Evolutionary conservation across 139 green algal genomes (phyloP), one percentile per base, ranked within the genome.

Genomic region (Volvox reticuliferus): DNA sequence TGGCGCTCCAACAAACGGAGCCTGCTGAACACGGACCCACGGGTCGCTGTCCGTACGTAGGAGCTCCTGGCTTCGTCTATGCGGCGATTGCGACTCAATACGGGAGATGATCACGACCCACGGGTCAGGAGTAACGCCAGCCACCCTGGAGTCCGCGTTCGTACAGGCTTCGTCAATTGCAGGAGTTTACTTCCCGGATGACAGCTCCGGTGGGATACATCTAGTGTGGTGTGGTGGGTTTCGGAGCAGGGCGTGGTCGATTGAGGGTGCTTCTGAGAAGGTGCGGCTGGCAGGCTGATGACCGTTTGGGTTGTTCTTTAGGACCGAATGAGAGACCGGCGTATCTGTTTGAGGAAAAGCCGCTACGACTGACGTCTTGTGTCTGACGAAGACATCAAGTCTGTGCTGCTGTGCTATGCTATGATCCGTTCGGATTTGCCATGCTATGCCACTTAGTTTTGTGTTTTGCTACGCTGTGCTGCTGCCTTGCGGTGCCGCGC

Each of bases 101-200:
- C 69, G 81, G 24, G n/a, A 80, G 16, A 20, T 20, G 14, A 26
- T 88, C 2, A 21, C 35, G 30, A 68, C 67, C 28, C 89, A n/a
- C 37, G 81, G 65, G n/a, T 85, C 65, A 16, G 33, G 17, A 9
- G 35, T 93, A 20, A 93, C 75, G 28, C 76, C 73, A 22, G 55
- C 61, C 35, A 55, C 71, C 0, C 69, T 93, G 73, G 82, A 93
- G 87, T 75, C 87, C 3, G 87, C 75, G 17, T 93, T 93, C 91
- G 32, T 92, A 33, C 82, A 85, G 28, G 81, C 80, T 0, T 85
- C 87, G 44, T 71, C 87, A 14, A 67, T 93, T 9, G 87, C 61
- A 12, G 87, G 87, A 20, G 87, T 79, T 30, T 91, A 91, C 61
- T 32, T 17, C 0, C 12, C 76, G 26, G 87, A 91, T 75, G 87